Evolutionary conservation across 768 basidiomycete genomes (phyloP).

Genomic region (Mrakia gelida): DNA sequence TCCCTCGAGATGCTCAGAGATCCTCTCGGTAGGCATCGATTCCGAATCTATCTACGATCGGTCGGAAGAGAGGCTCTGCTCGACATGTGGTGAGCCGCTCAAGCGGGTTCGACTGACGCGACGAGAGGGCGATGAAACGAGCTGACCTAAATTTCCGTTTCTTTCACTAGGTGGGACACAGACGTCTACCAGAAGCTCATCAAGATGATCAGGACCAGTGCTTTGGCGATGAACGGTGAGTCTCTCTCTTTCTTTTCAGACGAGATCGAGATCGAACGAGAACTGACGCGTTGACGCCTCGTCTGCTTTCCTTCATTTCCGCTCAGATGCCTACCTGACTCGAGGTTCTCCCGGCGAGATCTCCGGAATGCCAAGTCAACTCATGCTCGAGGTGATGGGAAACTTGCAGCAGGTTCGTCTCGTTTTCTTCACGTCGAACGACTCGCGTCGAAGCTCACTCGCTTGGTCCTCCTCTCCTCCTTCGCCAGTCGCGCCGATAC

Average conservation of each 20-base stretch:
- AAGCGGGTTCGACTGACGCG: too few species aligned
- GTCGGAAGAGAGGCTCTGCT: constrained; percentile 14
- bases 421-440: not conserved
- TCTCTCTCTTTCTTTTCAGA: not conserved
- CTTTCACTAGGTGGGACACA: not conserved
- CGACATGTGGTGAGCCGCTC: constrained; percentile 15
- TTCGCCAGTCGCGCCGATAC: too few species aligned
- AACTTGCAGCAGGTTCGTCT: constrained; percentile 7
- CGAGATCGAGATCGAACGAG: not conserved
- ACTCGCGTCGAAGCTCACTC: not conserved
- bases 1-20: constrained; percentile 22
- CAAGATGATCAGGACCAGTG: not conserved
- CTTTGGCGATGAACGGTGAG: constrained; percentile 1
- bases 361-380: not conserved
- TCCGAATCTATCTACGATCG: constrained; percentile 4
- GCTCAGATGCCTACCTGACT: not conserved
- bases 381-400: not conserved
- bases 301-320: not conserved
- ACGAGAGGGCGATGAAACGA: not conserved
- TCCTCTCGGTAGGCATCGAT: constrained; percentile 17
- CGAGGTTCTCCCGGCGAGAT: not conserved
- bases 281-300: not conserved
- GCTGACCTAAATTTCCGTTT: not conserved
- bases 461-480: not conserved
- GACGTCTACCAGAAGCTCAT: constrained; percentile 4